These are phyloP conservation scores for Skeletonema costatum DNA, from an alignment of 108 stramenopile genomes.

Conservation along the genomic window DNA sequence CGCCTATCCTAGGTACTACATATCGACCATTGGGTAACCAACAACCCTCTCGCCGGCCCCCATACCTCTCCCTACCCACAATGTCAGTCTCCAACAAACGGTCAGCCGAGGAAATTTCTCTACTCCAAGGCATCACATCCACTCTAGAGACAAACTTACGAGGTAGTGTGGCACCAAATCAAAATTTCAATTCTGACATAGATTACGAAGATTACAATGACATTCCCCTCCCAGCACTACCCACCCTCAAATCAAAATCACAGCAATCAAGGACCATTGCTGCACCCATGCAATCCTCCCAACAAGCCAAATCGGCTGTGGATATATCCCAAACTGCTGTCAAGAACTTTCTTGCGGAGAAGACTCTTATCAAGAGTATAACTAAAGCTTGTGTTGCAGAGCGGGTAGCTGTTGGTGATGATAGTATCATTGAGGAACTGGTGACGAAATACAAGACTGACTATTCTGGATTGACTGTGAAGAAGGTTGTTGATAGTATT, in stretches of 20 bases:
- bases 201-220: background rate
- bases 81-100: constrained; percentile 1
- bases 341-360: constrained; percentile 10
- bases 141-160: background rate
- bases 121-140: background rate
- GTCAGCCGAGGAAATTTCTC: background rate
- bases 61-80: background rate
- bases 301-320: background rate
- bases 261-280: background rate
- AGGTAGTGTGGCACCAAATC: background rate
- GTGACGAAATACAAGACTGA: constrained; percentile 11
- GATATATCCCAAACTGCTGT: background rate
- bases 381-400: constrained; percentile 9
- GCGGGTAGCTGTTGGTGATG: background rate
- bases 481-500: constrained; percentile 7
- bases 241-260: background rate
- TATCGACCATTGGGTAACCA: too few relatives aligned
- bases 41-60: background rate
- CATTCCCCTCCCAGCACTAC: background rate
- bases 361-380: constrained; percentile 12
- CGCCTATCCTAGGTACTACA: too few relatives aligned
- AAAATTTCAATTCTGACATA: background rate
- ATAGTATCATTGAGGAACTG: constrained; percentile 2
- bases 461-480: constrained; percentile 4
- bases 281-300: background rate